A percentile compares a stretch with the other conserved stretches of the same genome.
Evolutionary conservation across 805 yeast genomes (phyloP).

Genomic region (Candida chauliodis): DNA sequence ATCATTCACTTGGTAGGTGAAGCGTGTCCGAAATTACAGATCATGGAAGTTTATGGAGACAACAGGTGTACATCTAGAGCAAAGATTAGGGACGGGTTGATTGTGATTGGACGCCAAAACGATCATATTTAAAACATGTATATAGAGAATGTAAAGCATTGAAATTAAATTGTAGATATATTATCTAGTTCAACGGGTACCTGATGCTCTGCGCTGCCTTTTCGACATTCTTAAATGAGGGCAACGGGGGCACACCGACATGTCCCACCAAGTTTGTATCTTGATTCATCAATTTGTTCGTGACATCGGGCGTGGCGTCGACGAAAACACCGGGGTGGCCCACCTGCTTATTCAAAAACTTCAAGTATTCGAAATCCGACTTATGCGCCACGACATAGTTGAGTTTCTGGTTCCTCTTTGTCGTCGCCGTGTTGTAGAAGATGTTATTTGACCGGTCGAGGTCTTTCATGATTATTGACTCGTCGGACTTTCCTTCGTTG

Average conservation of each 20-base stretch:
- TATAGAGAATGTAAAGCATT: no score
- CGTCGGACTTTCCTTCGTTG: conserved; percentile 12
- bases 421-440: conserved; percentile 21
- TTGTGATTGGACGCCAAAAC: conserved; percentile 72
- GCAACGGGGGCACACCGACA: conserved; percentile 35
- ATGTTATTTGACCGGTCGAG: conserved; percentile 25
- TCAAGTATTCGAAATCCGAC: conserved; percentile 22
- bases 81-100: conserved; percentile 48
- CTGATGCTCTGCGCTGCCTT: conserved; percentile 48
- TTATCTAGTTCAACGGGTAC: conserved; percentile 25
- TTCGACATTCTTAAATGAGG: conserved; percentile 62
- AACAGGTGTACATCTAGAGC: conserved; percentile 63
- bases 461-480: conserved; percentile 14
- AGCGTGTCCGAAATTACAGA: conserved; percentile 57
- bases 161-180: no score
- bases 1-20: conserved; percentile 55
- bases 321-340: conserved; percentile 34
- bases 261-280: conserved; percentile 18
- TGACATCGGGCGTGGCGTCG: conserved; percentile 33
- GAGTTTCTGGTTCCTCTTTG: conserved; percentile 18
- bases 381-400: conserved; percentile 15
- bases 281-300: conserved; percentile 19
- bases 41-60: conserved; percentile 79
- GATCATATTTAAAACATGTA: conserved; percentile 50
- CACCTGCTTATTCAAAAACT: conserved; percentile 18